A percentile compares a stretch with the other conserved stretches of the same genome.
Conservation (phyloP, 257 asterid genomes). For the Primulina tabacum region DNA sequence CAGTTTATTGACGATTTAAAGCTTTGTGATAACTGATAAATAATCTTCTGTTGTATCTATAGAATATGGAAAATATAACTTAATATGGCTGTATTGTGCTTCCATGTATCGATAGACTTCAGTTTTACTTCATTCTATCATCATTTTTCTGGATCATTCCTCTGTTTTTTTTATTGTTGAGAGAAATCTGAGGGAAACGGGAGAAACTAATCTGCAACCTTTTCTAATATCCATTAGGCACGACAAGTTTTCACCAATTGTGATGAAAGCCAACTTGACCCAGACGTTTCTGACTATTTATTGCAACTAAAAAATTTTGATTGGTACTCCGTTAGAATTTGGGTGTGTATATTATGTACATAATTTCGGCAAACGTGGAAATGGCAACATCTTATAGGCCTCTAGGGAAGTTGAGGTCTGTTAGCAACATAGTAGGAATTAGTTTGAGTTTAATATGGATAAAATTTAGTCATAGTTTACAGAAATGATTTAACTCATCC, state of each 20-base stretch:
- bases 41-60: not conserved
- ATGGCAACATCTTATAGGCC: not conserved
- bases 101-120: not conserved
- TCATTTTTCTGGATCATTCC: not conserved
- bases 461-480: not conserved
- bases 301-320: not conserved
- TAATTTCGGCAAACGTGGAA: not conserved
- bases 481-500: too few relatives aligned
- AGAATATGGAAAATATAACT: constrained; percentile 13
- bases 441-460: not conserved
- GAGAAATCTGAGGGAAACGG: not conserved
- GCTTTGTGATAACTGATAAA: not conserved
- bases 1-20: not conserved
- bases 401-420: not conserved
- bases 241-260: not conserved
- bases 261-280: not conserved
- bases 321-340: not conserved
- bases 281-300: not conserved
- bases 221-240: not conserved
- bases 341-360: not conserved
- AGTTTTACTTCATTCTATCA: not conserved
- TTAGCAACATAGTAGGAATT: not conserved
- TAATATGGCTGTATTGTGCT: constrained; percentile 7
- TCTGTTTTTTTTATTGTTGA: not conserved
- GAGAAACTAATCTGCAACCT: not conserved